phyloP scores from a whole-genome alignment of 192 early-diverging fungal genomes.

The Rhizoclosmatium globosum region DNA sequence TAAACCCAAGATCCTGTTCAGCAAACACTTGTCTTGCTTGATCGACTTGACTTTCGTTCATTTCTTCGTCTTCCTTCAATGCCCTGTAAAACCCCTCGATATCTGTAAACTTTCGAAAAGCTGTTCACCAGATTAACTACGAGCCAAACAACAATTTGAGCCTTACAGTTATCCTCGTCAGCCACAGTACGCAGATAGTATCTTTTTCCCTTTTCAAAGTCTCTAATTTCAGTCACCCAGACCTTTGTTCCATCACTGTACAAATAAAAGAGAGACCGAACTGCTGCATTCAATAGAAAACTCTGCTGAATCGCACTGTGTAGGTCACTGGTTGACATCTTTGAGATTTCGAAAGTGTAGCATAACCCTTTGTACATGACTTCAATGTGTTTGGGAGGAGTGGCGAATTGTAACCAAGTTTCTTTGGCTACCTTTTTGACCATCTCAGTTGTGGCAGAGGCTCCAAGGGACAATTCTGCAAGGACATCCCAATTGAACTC shows the following conservation, averaged over 20 bases:
- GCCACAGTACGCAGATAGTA: background rate
- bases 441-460: constrained; percentile 13
- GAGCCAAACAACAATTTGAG: background rate
- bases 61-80: constrained; percentile 8
- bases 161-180: background rate
- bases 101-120: background rate
- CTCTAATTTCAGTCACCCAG: background rate
- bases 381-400: background rate
- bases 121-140: background rate
- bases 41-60: background rate
- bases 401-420: background rate
- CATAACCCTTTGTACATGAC: constrained; percentile 1
- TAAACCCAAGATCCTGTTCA: background rate
- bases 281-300: background rate
- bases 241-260: background rate
- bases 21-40: background rate
- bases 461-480: background rate
- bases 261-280: constrained; percentile 2
- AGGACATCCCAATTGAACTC: constrained; percentile 1
- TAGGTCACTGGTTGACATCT: background rate
- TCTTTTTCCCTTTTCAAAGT: background rate
- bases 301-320: background rate
- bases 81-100: background rate
- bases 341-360: background rate
- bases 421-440: background rate